Evolutionary conservation across 2,329 filamentous ascomycete genomes (phyloP), one percentile per base, ranked within the genome.

Genomic region (Ilyonectria destructans): DNA sequence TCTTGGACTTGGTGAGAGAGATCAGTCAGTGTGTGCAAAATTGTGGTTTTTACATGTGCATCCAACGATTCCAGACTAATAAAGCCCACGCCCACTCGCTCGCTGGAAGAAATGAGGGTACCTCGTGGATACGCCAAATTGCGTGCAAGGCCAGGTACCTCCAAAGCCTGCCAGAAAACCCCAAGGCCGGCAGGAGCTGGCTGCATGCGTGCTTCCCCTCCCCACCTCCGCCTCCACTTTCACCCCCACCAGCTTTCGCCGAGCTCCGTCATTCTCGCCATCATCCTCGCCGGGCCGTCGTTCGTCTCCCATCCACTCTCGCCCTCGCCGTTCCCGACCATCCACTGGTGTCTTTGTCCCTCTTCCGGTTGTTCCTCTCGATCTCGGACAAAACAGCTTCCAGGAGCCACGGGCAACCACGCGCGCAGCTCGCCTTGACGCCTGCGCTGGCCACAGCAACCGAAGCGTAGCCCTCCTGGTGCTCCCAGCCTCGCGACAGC

Each of bases 401-500:
- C 13, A 23, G 19, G 5, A 33, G 31, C 45, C 23, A 33, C 19
- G 19, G 13, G 35, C 57, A 8, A 23, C 45, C 21, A 10, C 19
- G 26, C 40, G 21, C 19, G 57, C 58, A 35, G 19, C 51, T 48
- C 49, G 52, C 15, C 43, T 33, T 59, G 19, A 52, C 54, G 46
- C 37, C 65, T 40, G 46, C 46, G 52, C 63, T 58, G 35, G 54
- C 48, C 35, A 45, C 33, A 56, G 65, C 68, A 71, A 55, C 65
- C 58, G 62, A 23, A 43, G 59, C 65, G 65, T 58, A 23, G 52
- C 61, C 66, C 49, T 56, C 56, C 33, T 43, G 29, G 40, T 43
- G 13, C 37, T 65, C 73, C 73, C 74, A 75, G 68, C 73, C 73
- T 75, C 73, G 73, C 62, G 48, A 70, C 54, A 67, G 67, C 62